These are phyloP conservation scores for Ustilago lituana DNA, from an alignment of 1,284 basidiomycete genomes.

Conservation along the genomic window DNA sequence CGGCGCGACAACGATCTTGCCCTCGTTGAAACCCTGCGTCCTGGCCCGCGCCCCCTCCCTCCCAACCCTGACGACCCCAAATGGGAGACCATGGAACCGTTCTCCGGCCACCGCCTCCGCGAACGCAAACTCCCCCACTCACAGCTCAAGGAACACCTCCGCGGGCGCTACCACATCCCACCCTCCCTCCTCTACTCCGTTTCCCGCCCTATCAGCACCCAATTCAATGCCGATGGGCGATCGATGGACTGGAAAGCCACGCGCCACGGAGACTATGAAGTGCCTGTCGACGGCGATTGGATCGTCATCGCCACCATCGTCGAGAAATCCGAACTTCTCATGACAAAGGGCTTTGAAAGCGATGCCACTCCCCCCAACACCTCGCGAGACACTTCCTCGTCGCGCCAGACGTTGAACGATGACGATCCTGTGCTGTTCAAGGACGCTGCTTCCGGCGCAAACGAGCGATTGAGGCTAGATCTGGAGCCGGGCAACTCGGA, in stretches of 20 bases:
- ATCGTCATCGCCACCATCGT: conserved; percentile 88
- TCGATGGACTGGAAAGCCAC: conserved; percentile 1
- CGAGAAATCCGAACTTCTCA: conserved; percentile 79
- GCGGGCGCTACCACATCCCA: conserved; percentile 83
- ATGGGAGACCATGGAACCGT: conserved; percentile 45
- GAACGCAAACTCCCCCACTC: conserved; percentile 79
- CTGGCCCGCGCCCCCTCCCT: conserved; percentile 29
- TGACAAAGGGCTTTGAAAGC: conserved; percentile 67
- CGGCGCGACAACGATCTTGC: conserved; percentile 25
- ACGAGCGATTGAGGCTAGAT: conserved; percentile 29
- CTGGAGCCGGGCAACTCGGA: conserved; percentile 33
- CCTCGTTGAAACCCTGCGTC: conserved; percentile 23
- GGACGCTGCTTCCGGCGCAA: conserved; percentile 2
- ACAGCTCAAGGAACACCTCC: conserved; percentile 82
- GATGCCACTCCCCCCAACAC: conserved; percentile 3
- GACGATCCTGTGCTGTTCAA: conserved; percentile 41
- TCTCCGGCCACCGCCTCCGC: conserved; percentile 73
- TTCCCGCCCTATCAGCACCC: conserved; percentile 11
- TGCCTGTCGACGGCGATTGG: conserved; percentile 91
- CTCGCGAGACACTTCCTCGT: background rate
- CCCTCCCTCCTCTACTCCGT: conserved; percentile 85
- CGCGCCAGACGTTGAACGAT: conserved; percentile 1
- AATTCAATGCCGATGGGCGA: background rate
- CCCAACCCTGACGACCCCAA: conserved; percentile 36
- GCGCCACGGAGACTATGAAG: conserved; percentile 75